These are phyloP conservation scores for Podaxis sp. DNA, from an alignment of 768 basidiomycete species.

Conservation along the genomic window DNA sequence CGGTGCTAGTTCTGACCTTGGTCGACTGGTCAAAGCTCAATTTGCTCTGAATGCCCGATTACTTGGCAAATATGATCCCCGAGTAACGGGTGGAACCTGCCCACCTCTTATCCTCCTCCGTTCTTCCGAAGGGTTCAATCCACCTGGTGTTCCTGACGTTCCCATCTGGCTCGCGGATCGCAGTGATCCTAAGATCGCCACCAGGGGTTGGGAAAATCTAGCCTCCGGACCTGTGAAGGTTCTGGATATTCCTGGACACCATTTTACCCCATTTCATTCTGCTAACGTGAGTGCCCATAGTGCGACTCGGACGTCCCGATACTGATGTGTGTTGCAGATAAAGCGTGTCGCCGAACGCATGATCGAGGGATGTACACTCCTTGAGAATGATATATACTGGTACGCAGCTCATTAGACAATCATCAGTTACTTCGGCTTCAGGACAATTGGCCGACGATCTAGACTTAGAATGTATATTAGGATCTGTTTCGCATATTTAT, in stretches of 20 bases:
- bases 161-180: constrained; percentile 55
- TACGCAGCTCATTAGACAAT: no score
- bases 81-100: constrained; percentile 14
- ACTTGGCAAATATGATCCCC: constrained; percentile 45
- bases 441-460: no score
- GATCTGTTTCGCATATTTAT: no score
- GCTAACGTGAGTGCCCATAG: constrained; percentile 38
- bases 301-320: neutral
- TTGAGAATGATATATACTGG: constrained; percentile 2
- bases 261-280: constrained; percentile 56
- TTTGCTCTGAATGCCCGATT: constrained; percentile 48
- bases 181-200: constrained; percentile 27
- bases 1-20: constrained; percentile 27
- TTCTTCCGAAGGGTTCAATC: constrained; percentile 45
- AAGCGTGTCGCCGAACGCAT: constrained; percentile 28
- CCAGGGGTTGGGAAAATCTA: constrained; percentile 47
- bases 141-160: constrained; percentile 30
- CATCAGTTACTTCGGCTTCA: no score
- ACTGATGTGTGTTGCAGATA: constrained; percentile 22
- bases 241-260: constrained; percentile 63
- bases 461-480: no score
- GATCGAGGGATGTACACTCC: constrained; percentile 18
- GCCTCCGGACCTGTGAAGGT: constrained; percentile 36
- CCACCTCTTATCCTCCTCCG: constrained; percentile 49
- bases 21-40: constrained; percentile 40